phyloP scores from a whole-genome alignment of 495 filamentous ascomycete genomes.

The Penicillium pulvis region DNA sequence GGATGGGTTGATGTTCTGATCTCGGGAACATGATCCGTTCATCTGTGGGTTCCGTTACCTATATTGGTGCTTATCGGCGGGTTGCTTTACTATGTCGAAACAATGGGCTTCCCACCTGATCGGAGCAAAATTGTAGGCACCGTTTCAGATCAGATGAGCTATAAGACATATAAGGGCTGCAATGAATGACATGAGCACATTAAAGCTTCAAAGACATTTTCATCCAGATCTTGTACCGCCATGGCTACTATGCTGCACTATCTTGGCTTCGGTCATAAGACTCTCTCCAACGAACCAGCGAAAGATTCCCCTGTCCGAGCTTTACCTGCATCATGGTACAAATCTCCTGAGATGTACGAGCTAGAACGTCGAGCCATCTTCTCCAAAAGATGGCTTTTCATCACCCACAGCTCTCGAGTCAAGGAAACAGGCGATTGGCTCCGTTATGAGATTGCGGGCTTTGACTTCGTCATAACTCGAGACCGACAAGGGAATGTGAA shows the following conservation, averaged over 20 bases:
- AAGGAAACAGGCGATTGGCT: constrained; percentile 50
- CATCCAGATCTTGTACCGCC: background rate
- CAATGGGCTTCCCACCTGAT: background rate
- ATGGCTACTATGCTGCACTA: constrained; percentile 29
- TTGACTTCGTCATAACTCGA: constrained; percentile 47
- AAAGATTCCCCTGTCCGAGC: constrained; percentile 32
- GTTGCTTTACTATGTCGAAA: background rate
- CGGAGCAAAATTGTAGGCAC: background rate
- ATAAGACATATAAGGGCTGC: background rate
- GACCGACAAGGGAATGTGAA: constrained; percentile 51
- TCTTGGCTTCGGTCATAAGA: constrained; percentile 30
- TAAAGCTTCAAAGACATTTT: background rate
- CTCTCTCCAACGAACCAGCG: constrained; percentile 18
- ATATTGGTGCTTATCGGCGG: background rate
- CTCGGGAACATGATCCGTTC: background rate
- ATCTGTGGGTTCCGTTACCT: background rate
- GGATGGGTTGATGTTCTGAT: background rate
- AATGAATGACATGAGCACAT: background rate
- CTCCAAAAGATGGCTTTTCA: constrained; percentile 51
- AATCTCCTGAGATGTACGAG: constrained; percentile 49
- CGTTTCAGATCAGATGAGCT: background rate
- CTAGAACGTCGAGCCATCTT: constrained; percentile 55
- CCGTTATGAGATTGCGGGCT: constrained; percentile 50
- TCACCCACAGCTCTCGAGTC: constrained; percentile 50
- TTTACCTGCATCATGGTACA: constrained; percentile 54